Percentiles rank a stretch among this genome's conserved stretches.
Evolutionary conservation across 2,329 filamentous ascomycete genomes (phyloP).

Genomic region (Passalora sequoiae): DNA sequence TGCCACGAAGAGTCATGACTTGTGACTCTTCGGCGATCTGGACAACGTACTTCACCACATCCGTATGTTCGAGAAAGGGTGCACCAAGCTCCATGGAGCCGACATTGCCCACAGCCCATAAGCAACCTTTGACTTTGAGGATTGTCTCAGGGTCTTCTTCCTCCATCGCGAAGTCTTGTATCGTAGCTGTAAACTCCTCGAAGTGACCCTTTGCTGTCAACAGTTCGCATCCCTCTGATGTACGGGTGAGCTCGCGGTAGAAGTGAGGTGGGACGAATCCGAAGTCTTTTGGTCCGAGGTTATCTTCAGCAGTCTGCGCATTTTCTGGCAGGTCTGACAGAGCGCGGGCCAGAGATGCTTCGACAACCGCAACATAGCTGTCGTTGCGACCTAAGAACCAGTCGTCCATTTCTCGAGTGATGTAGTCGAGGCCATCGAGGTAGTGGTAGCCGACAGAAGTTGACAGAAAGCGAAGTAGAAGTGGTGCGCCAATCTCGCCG

Average conservation of each 20-base stretch:
- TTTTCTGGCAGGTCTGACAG: slow-evolving; percentile 61
- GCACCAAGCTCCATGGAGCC: slow-evolving; percentile 97
- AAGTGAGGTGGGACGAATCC: slow-evolving; percentile 86
- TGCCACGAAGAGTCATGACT: slow-evolving; percentile 88
- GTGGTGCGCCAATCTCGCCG: slow-evolving; percentile 90
- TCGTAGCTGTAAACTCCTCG: slow-evolving; percentile 83
- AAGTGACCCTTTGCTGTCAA: slow-evolving; percentile 93
- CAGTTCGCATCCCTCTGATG: slow-evolving; percentile 83
- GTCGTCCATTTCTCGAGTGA: slow-evolving; percentile 99
- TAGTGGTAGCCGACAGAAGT: slow-evolving; percentile 98
- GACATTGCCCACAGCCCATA: slow-evolving; percentile 97
- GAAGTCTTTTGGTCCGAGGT: slow-evolving; percentile 46
- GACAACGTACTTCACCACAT: slow-evolving; percentile 83
- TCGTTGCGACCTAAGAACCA: slow-evolving; percentile 98
- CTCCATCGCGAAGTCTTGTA: slow-evolving; percentile 80
- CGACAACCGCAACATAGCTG: slow-evolving; percentile 87
- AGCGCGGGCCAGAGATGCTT: slow-evolving; percentile 86
- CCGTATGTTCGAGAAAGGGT: slow-evolving; percentile 82
- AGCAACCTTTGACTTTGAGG: slow-evolving; percentile 89
- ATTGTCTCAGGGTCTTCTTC: slow-evolving; percentile 79
- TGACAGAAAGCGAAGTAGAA: slow-evolving; percentile 86
- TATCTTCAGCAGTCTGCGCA: slow-evolving; percentile 41
- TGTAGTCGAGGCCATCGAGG: slow-evolving; percentile 92
- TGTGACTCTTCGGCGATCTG: slow-evolving; percentile 81
- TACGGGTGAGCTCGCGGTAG: slow-evolving; percentile 89